phyloP scores from a whole-genome alignment of 148 eudicot genomes.

The Drosera capensis region DNA sequence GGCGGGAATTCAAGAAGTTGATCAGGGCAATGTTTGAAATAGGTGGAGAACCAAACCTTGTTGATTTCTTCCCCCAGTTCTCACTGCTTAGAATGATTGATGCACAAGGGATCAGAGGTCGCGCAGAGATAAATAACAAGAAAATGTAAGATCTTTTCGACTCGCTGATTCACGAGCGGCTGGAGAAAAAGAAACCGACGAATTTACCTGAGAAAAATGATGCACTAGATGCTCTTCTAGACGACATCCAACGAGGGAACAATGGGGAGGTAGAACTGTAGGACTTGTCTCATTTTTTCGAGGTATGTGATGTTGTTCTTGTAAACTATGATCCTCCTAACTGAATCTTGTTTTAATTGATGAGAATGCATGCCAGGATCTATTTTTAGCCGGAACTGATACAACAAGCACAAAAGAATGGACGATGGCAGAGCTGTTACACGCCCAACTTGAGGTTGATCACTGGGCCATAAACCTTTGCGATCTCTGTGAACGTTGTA shows the following conservation, averaged over 20 bases:
- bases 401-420: constrained; percentile 1
- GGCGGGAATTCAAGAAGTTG: constrained; percentile 1
- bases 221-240: constrained; percentile 2
- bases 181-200: background rate
- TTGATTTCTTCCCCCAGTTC: constrained; percentile 1
- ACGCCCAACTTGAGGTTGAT: constrained; percentile 4
- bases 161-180: background rate
- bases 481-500: constrained; percentile 8
- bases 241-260: background rate
- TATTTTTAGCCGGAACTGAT: background rate
- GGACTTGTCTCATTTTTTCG: background rate
- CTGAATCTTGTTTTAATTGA: no score
- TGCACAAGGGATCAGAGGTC: constrained; percentile 5
- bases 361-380: background rate
- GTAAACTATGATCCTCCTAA: no score
- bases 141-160: background rate
- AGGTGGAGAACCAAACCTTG: background rate
- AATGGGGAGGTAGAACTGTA: background rate
- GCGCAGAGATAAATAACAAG: background rate
- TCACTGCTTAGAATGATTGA: background rate
- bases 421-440: constrained; percentile 3
- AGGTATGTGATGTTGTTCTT: background rate
- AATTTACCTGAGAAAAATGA: background rate
- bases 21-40: background rate
- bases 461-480: constrained; percentile 8